These are phyloP conservation scores for Lentinula sp. DNA, from an alignment of 768 basidiomycete species.

Conservation along the genomic window DNA sequence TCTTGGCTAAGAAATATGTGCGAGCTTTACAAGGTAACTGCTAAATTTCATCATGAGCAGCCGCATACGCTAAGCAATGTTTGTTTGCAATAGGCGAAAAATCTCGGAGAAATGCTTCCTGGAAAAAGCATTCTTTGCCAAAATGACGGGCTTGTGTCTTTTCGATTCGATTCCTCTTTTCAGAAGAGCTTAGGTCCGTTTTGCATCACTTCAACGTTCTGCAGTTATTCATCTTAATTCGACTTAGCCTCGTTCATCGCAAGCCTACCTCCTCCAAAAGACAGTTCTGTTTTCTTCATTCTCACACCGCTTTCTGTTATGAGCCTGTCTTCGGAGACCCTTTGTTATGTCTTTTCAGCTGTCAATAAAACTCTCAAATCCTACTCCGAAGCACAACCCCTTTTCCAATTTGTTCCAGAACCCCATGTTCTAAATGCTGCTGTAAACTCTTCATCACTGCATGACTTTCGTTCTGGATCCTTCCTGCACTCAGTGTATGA, in stretches of 20 bases:
- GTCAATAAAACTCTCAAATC: conserved; percentile 50
- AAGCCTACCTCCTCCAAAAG: conserved; percentile 28
- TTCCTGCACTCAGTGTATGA: conserved; percentile 68
- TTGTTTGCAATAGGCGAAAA: conserved; percentile 39
- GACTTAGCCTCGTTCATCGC: conserved; percentile 43
- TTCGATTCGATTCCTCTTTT: conserved; percentile 61
- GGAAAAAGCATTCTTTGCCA: conserved; percentile 43
- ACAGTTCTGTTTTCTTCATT: conserved; percentile 61
- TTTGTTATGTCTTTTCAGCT: conserved; percentile 65
- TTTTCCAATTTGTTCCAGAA: conserved; percentile 75
- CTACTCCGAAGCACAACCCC: conserved; percentile 40
- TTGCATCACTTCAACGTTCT: neutral
- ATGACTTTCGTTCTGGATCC: conserved; percentile 36
- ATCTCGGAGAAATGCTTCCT: conserved; percentile 49
- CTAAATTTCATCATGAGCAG: neutral
- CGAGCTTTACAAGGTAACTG: conserved; percentile 52
- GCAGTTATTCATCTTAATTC: conserved; percentile 2
- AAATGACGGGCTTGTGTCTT: conserved; percentile 52
- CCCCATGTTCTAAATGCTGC: conserved; percentile 43
- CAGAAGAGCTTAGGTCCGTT: conserved; percentile 58
- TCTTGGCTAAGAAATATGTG: conserved; percentile 54
- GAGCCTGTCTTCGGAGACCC: conserved; percentile 55
- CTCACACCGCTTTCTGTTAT: conserved; percentile 55
- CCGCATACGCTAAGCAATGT: neutral
- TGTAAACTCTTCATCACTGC: conserved; percentile 31